Base-by-base conservation (phyloP, 495 filamentous ascomycete species). In the Penicillium paxilli region DNA sequence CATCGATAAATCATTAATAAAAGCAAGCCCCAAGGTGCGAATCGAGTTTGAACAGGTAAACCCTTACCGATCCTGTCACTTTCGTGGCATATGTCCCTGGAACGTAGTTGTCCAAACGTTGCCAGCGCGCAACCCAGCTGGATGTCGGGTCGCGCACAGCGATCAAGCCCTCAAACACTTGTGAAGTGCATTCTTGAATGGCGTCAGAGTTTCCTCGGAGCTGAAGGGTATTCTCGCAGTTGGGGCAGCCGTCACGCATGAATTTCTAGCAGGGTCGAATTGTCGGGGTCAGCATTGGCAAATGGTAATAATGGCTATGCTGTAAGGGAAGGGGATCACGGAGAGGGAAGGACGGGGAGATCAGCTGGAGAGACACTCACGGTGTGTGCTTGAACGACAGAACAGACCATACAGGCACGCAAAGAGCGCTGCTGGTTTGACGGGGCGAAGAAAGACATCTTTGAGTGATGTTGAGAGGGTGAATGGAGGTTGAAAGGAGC, bases 351-450 rank as follows among this genome's bases (percentile, higher is more conserved):
- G 21, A 21, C 38, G 8, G 37, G 46, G 30, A 53, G 16, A 38
- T n/a, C n/a, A n/a, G 35, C 14, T 37, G 7, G 16, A 37, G 33
- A 37, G 33, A 49, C 17, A 71, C 83, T 62, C 77, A 92, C 89
- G 49, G 77, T 80, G 55, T 87, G 83, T 14, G 84, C 82, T 76
- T 92, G 90, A 50, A 98, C 89, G 62, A 96, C 87, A 6, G 89
- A 89, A 82, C 94, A 98, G 54, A 97, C 90, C 94, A 98, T 97
- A 79, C 94, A 98, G 52, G 94, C 94, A 62, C 94, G 92, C 40
- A 96, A 82, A 59, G 89, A 84, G 71, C 91, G 89, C 74, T 77
- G 71, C 66, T 91, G 87, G 62, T 74, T 75, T 10, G 87, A 80
- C 14, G 87, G 72, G 53, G 88, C 86, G 66, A 81, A 87, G 57